Conservation (phyloP, 495 filamentous ascomycete species). For the Endocarpon pusillum region DNA sequence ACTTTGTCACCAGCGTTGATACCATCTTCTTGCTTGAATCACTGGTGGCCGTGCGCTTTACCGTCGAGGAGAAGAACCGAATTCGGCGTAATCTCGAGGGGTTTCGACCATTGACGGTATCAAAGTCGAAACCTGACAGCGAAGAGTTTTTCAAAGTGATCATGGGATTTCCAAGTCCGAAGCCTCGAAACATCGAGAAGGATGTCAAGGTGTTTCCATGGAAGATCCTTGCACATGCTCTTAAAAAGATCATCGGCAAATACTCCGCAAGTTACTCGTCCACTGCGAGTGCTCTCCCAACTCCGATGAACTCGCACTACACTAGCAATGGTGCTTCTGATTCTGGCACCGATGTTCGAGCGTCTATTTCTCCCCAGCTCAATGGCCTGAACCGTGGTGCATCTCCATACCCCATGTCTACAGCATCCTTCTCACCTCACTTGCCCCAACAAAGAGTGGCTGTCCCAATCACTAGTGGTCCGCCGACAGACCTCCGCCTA, state of each 20-base stretch:
- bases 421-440: slow-evolving; percentile 8
- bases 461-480: neutral
- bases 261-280: slow-evolving; percentile 47
- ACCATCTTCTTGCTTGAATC: slow-evolving; percentile 87
- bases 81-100: slow-evolving; percentile 92
- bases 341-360: slow-evolving; percentile 23
- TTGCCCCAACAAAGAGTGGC: neutral
- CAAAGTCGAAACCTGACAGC: slow-evolving; percentile 76
- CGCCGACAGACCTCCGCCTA: slow-evolving; percentile 1
- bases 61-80: slow-evolving; percentile 92
- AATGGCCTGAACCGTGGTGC: no score
- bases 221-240: slow-evolving; percentile 61
- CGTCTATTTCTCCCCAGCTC: slow-evolving; percentile 25
- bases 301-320: slow-evolving; percentile 22
- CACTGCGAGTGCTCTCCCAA: slow-evolving; percentile 26
- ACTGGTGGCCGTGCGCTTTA: slow-evolving; percentile 66
- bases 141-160: slow-evolving; percentile 97
- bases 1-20: slow-evolving; percentile 89
- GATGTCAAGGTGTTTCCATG: slow-evolving; percentile 97
- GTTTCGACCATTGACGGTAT: slow-evolving; percentile 76
- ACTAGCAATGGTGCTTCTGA: slow-evolving; percentile 25
- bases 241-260: slow-evolving; percentile 98
- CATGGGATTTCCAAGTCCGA: slow-evolving; percentile 91
- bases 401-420: no score
- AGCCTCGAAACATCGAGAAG: slow-evolving; percentile 95